Base-by-base conservation (phyloP, 495 filamentous ascomycete species). In the Annulohypoxylon stygium region DNA sequence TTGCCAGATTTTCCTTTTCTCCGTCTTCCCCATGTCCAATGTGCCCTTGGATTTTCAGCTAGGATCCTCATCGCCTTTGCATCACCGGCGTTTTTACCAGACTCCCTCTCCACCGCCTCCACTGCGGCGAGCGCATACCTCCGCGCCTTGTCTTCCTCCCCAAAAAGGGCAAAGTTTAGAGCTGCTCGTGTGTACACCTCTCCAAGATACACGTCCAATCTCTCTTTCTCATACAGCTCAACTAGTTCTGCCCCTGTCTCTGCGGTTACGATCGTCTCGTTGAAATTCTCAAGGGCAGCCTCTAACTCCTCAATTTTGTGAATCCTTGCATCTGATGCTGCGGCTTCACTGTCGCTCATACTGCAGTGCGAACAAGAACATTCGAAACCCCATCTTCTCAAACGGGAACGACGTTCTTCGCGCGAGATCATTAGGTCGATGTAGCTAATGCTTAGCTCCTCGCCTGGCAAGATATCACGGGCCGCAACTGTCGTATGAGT, bases 361-460 rank as follows among this genome's bases (percentile, higher is more conserved):
- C 61, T 66, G 71, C 83, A 85, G 2, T 79, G 76, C 2, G 70
- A 20, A 59, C 83, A 85, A 14, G 71, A 58, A 71, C 83, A 85
- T 45, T 75, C 70, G 60, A 84, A 85, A 4, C 81, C 82, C 81
- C 82, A 84, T 10, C 73, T 70, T 1, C 34, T 16, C 26, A 85
- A 75, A 10, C 79, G 79, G 4, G 69, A 45, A 7, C 78, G 79
- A 7, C 83, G 83, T 9, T 80, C 76, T 18, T 57, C 63, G 1
- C 65, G 76, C 4, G 73, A 33, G 5, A 78, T 50, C 18, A 75
- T 73, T 34, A 73, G 69, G 62, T 83, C 77, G 65, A 83, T 78
- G 73, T 84, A 84, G 18, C 72, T 80, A 54, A 85, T 69, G 41
- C 77, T 83, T 14, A 85, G 74, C 54, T 85, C 83, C 39, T 83